phyloP scores from a whole-genome alignment of 2,329 filamentous ascomycete species.

The Colletotrichum gloeosporioides region DNA sequence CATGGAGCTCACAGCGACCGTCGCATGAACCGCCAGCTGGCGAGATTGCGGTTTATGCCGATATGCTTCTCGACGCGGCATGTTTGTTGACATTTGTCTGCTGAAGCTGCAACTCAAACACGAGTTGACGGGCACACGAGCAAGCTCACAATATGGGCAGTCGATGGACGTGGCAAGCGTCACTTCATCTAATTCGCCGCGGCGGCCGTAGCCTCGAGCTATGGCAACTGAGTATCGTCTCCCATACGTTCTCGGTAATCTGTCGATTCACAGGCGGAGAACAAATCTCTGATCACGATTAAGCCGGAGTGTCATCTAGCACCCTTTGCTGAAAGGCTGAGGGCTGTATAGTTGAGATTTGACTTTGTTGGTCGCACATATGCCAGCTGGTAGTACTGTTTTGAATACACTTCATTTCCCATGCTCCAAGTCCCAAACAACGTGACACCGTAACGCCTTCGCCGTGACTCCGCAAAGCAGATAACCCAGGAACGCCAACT shows the following conservation, averaged over 20 bases:
- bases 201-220: constrained; percentile 57
- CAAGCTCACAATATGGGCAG: neutral
- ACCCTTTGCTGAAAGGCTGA: constrained; percentile 76
- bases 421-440: neutral
- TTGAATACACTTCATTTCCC: neutral
- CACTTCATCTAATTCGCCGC: constrained; percentile 45
- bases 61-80: neutral
- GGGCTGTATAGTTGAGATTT: constrained; percentile 89
- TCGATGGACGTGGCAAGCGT: neutral
- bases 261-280: constrained; percentile 80
- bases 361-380: constrained; percentile 93
- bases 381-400: neutral
- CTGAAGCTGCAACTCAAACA: neutral
- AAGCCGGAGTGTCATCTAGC: constrained; percentile 98
- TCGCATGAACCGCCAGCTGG: neutral
- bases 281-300: constrained; percentile 81
- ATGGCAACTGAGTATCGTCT: constrained; percentile 67
- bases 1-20: neutral
- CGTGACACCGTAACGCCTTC: neutral
- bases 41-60: neutral
- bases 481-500: constrained; percentile 17
- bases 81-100: neutral
- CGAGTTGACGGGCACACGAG: neutral
- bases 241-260: constrained; percentile 82
- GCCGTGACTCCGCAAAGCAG: neutral